Evolutionary conservation across 2,329 filamentous ascomycete genomes (phyloP), one percentile per base, ranked within the genome.

Genomic region (Myriosclerotinia duriaeana): DNA sequence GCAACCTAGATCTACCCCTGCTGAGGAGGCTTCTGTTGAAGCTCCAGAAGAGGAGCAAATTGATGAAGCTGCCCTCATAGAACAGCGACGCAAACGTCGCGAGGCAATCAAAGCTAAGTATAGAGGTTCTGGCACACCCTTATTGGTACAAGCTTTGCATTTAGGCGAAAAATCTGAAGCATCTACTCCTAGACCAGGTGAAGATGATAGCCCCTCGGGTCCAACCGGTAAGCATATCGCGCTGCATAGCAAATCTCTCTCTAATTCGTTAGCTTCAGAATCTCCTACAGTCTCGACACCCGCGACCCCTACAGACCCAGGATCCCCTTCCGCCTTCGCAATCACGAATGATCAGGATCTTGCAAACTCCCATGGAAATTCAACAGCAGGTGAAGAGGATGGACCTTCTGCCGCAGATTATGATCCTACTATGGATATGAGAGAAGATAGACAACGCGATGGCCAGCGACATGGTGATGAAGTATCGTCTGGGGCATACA

Each of bases 361-460:
- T 70, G 85, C 87, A 77, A 90, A 91, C 74, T 80, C 76, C 6
- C 83, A 86, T 72, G 81, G 79, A 46, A 78, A 80, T 69, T 72
- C 68, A 30, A 73, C 72, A 53, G 68, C 34, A 69, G 72, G 54
- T 68, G 73, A 67, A 69, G 85, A 87, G 55, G 89, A 95, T 73
- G 92, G 89, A 8, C 90, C 91, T 7, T 97, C 93, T n/a, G 93
- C 93, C 55, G 93, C 92, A 67, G 92, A 97, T 77, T 97, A 97
- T 76, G 92, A 97, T 75, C 93, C 93, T 1, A 95, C 89, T 1
- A 83, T 88, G 71, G 93, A 97, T 75, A 95, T 94, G 90, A 84
- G 89, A 76, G 91, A 96, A 77, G 93, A 97, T 72, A 87, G 87
- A 73, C 83, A 87, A 67, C 87, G 89, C 66, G 87, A 91, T 73